Evolutionary conservation across 208 protist genomes (phyloP).

Genomic region (Trypanosoma platydactyli): DNA sequence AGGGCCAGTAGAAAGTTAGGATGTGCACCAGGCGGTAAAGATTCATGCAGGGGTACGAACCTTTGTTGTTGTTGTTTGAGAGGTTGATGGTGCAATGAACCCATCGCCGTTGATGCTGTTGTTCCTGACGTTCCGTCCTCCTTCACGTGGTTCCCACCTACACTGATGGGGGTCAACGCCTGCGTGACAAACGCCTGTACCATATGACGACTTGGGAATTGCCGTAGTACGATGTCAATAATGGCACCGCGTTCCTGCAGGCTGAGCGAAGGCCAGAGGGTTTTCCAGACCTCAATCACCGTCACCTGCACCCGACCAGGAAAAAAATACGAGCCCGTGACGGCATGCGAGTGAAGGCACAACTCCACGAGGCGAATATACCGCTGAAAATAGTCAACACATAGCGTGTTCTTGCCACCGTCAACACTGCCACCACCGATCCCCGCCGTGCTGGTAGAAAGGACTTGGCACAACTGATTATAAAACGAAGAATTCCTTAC

Average conservation of each 20-base stretch:
- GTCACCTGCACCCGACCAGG: conserved; percentile 60
- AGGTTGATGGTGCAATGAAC: conserved; percentile 8
- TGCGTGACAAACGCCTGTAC: conserved; percentile 45
- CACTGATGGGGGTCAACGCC: background rate
- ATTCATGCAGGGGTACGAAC: conserved; percentile 25
- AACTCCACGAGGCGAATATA: conserved; percentile 20
- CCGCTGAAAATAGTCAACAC: conserved; percentile 12
- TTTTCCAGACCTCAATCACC: conserved; percentile 45
- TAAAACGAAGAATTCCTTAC: conserved; percentile 25
- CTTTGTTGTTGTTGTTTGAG: background rate
- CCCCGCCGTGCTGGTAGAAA: background rate
- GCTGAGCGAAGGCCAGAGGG: conserved; percentile 54
- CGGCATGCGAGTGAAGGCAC: conserved; percentile 8
- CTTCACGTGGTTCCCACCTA: background rate
- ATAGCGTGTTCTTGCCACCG: background rate
- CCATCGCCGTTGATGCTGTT: background rate
- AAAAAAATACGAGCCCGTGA: conserved; percentile 60
- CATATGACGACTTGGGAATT: conserved; percentile 37
- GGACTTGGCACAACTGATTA: conserved; percentile 20
- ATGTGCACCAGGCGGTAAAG: conserved; percentile 56
- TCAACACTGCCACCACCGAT: background rate
- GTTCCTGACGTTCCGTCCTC: background rate
- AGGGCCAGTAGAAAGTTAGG: conserved; percentile 49
- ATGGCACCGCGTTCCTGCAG: conserved; percentile 33
- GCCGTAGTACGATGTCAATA: conserved; percentile 40